Conservation (phyloP, 805 yeast species). For the Ogataea sp. region DNA sequence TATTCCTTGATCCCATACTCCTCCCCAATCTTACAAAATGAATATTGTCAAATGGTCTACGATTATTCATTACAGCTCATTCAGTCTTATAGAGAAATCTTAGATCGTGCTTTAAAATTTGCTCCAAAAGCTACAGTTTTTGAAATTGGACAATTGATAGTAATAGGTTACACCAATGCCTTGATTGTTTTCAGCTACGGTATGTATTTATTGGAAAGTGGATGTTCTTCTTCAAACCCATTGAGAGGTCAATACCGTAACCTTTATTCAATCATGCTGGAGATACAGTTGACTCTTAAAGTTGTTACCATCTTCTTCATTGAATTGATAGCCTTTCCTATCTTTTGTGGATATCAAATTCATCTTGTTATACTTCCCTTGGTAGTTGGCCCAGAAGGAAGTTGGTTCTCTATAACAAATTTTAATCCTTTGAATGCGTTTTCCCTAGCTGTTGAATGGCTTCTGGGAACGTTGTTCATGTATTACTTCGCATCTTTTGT, state of each 20-base stretch:
- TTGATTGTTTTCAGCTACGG: conserved; percentile 3
- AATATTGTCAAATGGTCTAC: too few species aligned
- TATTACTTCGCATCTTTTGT: conserved; percentile 77
- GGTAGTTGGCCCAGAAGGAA: conserved; percentile 22
- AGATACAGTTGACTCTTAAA: conserved; percentile 55
- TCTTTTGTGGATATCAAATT: conserved; percentile 73
- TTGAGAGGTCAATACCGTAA: conserved; percentile 42
- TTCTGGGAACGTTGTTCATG: conserved; percentile 79
- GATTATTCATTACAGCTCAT: too few species aligned
- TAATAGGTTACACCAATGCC: conserved; percentile 13
- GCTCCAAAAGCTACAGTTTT: conserved; percentile 11
- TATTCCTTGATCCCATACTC: too few species aligned
- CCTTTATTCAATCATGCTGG: conserved; percentile 44
- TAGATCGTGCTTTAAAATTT: conserved; percentile 7
- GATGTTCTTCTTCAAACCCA: conserved; percentile 32
- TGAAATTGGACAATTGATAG: conserved; percentile 12
- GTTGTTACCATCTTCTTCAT: conserved; percentile 67
- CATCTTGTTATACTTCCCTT: conserved; percentile 64
- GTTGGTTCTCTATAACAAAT: too few species aligned
- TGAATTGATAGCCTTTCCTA: conserved; percentile 81
- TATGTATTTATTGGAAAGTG: conserved; percentile 19
- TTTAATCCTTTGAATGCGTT: too few species aligned
- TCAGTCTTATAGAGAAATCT: background rate
- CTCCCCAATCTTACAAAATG: too few species aligned
- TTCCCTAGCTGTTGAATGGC: conserved; percentile 40